Evolutionary conservation across 2,329 filamentous ascomycete genomes (phyloP), one percentile per base, ranked within the genome.

Genomic region (Bertia moriformis): DNA sequence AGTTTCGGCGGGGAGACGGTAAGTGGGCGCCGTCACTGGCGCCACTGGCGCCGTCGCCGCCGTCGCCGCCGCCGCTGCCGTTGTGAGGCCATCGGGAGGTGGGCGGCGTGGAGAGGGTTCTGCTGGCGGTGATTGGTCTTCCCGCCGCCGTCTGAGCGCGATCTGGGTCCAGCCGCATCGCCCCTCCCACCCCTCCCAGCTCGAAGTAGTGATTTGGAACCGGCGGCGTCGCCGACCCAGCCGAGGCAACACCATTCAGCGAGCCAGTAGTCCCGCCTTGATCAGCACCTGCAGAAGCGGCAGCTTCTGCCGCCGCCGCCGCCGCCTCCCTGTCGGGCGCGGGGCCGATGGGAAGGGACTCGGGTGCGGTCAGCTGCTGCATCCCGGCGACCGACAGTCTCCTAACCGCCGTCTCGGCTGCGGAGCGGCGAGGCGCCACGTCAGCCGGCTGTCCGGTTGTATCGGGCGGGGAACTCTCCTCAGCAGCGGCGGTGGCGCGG

Each of bases 1-100:
- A 71, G 47, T 69, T 67, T 15, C 69, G 62, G 14, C 68, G 59
- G 4, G 58, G 59, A 0, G 60, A 53, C 2, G 55, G 44, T 1
- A 51, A 49, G 10, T 52, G 49, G 0, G 52, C 22, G 7, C 7
- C 7, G 22, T 27, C 22, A n/a, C n/a, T n/a, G n/a, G n/a, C n/a
- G n/a, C n/a, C n/a, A n/a, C n/a, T n/a, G n/a, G n/a, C n/a, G n/a
- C n/a, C n/a, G n/a, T n/a, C n/a, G n/a, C n/a, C n/a, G n/a, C n/a
- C n/a, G n/a, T n/a, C n/a, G n/a, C n/a, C n/a, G n/a, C n/a, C n/a
- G n/a, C n/a, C n/a, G n/a, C n/a, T n/a, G n/a, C n/a, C n/a, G n/a
- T n/a, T n/a, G 7, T n/a, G 22, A 7, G 22, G 22, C n/a, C 22
- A 10, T 27, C 22, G 22, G n/a, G 7, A 10, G 7, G 22, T 27